Evolutionary conservation across 2,329 filamentous ascomycete genomes (phyloP).

Genomic region (Fusarium sp.): DNA sequence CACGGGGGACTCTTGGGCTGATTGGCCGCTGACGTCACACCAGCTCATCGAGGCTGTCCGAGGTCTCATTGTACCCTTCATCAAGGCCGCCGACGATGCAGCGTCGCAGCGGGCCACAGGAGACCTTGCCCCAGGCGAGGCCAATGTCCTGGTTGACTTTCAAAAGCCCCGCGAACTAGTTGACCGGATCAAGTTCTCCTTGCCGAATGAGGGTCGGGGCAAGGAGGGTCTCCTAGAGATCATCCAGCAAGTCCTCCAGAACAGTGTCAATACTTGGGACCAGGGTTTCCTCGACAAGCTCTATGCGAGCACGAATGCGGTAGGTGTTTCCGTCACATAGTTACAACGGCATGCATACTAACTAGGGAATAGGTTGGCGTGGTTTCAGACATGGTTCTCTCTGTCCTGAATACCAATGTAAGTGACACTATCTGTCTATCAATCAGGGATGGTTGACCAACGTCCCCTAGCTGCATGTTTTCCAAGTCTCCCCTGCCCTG

Average conservation of each 20-base stretch:
- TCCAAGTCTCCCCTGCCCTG: slow-evolving; percentile 90
- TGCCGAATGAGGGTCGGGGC: slow-evolving; percentile 70
- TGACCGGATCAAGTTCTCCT: slow-evolving; percentile 66
- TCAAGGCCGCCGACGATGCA: slow-evolving; percentile 76
- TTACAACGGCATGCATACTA: not conserved
- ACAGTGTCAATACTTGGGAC: slow-evolving; percentile 98
- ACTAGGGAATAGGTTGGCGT: slow-evolving; percentile 74
- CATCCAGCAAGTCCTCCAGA: slow-evolving; percentile 78
- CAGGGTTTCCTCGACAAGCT: slow-evolving; percentile 97
- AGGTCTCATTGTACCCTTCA: slow-evolving; percentile 76
- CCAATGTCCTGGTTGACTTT: slow-evolving; percentile 73
- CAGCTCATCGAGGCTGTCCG: slow-evolving; percentile 78
- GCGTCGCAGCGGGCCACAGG: slow-evolving; percentile 63
- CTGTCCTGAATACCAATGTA: slow-evolving; percentile 90
- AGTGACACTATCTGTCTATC: slow-evolving; percentile 39
- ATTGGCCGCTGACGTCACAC: slow-evolving; percentile 39
- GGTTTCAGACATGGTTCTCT: slow-evolving; percentile 84
- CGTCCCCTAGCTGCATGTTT: slow-evolving; percentile 72
- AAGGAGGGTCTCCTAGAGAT: slow-evolving; percentile 80
- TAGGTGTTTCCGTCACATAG: slow-evolving; percentile 50
- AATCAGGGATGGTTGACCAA: slow-evolving; percentile 14
- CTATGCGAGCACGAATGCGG: slow-evolving; percentile 89
- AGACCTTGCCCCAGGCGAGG: slow-evolving; percentile 55
- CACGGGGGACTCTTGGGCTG: not conserved
- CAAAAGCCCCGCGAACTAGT: slow-evolving; percentile 69